phyloP scores from a whole-genome alignment of 2,329 filamentous ascomycete genomes.

The Cytospora piceicola region DNA sequence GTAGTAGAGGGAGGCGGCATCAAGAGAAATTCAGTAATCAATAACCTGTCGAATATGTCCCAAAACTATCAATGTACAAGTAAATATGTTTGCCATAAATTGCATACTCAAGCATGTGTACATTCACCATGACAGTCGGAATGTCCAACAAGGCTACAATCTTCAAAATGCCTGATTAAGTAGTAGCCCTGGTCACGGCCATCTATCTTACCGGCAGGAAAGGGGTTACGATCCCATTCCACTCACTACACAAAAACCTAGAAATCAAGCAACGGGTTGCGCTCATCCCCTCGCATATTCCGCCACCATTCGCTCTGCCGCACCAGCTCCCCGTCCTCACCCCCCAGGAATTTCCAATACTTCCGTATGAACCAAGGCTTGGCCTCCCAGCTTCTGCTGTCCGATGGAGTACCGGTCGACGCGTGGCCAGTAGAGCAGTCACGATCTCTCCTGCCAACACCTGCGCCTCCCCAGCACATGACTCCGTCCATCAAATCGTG shows the following conservation, averaged over 20 bases:
- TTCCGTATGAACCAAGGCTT: slow-evolving; percentile 30
- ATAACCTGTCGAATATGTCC: no score
- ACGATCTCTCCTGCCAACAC: slow-evolving; percentile 27
- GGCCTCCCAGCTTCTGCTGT: slow-evolving; percentile 31
- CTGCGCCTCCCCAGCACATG: slow-evolving; percentile 35
- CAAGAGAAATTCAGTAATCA: no score
- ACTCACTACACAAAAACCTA: not conserved
- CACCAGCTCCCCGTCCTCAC: slow-evolving; percentile 31
- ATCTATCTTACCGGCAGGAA: not conserved
- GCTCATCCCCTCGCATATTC: slow-evolving; percentile 24
- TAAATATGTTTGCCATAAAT: no score
- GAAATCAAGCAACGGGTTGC: not conserved
- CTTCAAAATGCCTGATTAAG: no score
- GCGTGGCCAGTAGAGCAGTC: slow-evolving; percentile 25
- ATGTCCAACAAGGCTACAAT: no score
- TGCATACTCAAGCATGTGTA: no score
- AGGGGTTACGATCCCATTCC: no score
- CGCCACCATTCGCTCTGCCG: slow-evolving; percentile 31
- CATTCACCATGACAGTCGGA: no score
- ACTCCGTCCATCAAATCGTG: slow-evolving; percentile 35
- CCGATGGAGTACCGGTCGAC: slow-evolving; percentile 37
- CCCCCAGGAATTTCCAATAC: slow-evolving; percentile 29
- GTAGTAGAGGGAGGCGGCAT: no score
- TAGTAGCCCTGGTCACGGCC: not conserved
- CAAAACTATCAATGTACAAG: no score